Conservation (phyloP, 768 basidiomycete species). For the Pleurotus giganteus region DNA sequence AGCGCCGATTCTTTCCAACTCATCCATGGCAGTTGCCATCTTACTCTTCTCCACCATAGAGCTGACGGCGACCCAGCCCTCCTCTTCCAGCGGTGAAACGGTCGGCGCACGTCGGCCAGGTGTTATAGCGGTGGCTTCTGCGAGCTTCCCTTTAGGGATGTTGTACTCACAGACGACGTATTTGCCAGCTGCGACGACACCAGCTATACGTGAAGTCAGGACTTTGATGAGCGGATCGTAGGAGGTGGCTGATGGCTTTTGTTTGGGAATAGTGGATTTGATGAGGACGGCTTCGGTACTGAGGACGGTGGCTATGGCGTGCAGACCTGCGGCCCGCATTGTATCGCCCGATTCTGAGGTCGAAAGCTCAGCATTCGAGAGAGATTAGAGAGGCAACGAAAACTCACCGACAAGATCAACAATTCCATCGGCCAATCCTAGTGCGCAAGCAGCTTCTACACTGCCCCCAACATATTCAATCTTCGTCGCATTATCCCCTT, state of each 20-base stretch:
- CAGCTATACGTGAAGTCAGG: conserved; percentile 86
- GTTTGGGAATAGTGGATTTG: conserved; percentile 65
- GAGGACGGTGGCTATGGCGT: conserved; percentile 88
- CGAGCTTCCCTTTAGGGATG: conserved; percentile 62
- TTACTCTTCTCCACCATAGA: conserved; percentile 87
- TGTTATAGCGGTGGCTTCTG: conserved; percentile 66
- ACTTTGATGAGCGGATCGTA: conserved; percentile 59
- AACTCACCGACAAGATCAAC: conserved; percentile 93
- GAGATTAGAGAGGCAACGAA: not conserved
- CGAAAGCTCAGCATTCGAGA: not conserved
- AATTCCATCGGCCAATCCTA: conserved; percentile 96
- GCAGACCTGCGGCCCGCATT: conserved; percentile 96
- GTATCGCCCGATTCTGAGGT: conserved; percentile 93
- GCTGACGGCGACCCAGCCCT: conserved; percentile 89
- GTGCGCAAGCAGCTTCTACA: conserved; percentile 95
- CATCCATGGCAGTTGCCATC: conserved; percentile 85
- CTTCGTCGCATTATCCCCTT: conserved; percentile 61
- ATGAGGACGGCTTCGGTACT: conserved; percentile 88
- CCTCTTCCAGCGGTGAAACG: conserved; percentile 77
- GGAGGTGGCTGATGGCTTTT: conserved; percentile 45
- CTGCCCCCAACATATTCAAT: conserved; percentile 97
- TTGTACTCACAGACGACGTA: conserved; percentile 95
- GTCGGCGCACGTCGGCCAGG: conserved; percentile 92
- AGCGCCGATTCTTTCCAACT: conserved; percentile 77
- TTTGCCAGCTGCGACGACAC: conserved; percentile 83